Conservation (phyloP, 208 protist genomes). For the Leptomonas pyrrhocoris region DNA sequence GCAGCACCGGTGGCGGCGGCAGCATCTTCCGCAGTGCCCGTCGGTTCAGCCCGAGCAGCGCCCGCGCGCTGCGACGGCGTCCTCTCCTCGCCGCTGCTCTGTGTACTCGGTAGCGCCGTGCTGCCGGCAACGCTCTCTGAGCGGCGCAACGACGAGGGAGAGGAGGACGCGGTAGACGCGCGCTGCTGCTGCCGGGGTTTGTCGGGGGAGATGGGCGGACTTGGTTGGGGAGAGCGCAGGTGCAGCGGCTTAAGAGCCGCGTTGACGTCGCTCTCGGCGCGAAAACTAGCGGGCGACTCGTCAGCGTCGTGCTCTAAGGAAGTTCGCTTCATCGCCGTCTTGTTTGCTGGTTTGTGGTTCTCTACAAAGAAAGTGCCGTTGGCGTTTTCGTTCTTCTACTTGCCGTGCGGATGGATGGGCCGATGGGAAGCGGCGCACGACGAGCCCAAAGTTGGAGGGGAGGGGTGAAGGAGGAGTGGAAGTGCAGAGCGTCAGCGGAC, state of each 20-base stretch:
- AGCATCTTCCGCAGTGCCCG: not conserved
- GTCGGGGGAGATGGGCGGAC: not conserved
- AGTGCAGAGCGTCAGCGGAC: too few species aligned
- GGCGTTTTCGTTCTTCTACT: too few species aligned
- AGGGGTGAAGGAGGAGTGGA: too few species aligned
- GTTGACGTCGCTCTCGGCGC: slow-evolving; percentile 10
- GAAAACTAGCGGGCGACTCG: slow-evolving; percentile 21
- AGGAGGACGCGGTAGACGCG: not conserved
- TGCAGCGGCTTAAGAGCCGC: slow-evolving; percentile 15
- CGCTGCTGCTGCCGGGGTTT: not conserved
- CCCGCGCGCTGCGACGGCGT: not conserved
- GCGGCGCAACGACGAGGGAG: slow-evolving; percentile 10
- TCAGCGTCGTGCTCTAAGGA: not conserved
- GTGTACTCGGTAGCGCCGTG: not conserved
- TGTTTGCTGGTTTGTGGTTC: not conserved
- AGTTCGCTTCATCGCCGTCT: not conserved
- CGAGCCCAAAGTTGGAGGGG: too few species aligned
- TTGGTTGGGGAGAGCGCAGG: slow-evolving; percentile 15
- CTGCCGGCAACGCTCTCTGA: slow-evolving; percentile 3
- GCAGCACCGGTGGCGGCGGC: not conserved
- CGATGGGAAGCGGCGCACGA: too few species aligned
- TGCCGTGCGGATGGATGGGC: too few species aligned
- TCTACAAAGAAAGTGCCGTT: too few species aligned
- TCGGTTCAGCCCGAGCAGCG: not conserved
- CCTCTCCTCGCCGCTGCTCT: not conserved